These are phyloP conservation scores for Pseudogymnoascus sp. DNA, from an alignment of 2,329 filamentous ascomycete species.

Conservation along the genomic window DNA sequence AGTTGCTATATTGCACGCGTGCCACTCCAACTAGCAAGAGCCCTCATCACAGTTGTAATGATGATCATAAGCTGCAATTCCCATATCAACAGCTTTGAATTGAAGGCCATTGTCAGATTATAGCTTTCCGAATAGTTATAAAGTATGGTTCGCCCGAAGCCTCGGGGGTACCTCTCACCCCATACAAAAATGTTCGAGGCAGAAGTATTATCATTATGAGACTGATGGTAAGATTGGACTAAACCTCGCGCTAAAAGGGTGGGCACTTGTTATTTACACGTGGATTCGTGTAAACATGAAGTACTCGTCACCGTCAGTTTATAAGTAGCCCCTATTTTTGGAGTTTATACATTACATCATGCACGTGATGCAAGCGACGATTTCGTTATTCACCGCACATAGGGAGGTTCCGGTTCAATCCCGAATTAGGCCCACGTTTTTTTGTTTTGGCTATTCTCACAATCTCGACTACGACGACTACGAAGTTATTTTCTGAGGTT, in stretches of 20 bases:
- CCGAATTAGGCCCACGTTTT: no score
- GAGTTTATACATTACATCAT: not conserved
- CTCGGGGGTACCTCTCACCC: not conserved
- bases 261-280: not conserved
- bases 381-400: no score
- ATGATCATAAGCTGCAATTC: no score
- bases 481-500: no score
- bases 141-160: not conserved
- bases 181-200: not conserved
- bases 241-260: not conserved
- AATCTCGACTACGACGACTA: no score
- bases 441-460: no score
- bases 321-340: not conserved
- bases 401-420: no score
- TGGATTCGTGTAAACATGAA: not conserved
- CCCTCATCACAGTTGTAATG: not conserved
- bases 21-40: no score
- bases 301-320: not conserved
- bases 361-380: not conserved
- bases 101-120: not conserved
- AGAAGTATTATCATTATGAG: constrained; percentile 3
- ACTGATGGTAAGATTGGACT: not conserved
- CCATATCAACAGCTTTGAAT: not conserved
- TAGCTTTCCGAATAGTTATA: not conserved
- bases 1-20: not conserved